Conservation (phyloP, 2,329 filamentous ascomycete genomes). For the Colletotrichum cordylinicola region DNA sequence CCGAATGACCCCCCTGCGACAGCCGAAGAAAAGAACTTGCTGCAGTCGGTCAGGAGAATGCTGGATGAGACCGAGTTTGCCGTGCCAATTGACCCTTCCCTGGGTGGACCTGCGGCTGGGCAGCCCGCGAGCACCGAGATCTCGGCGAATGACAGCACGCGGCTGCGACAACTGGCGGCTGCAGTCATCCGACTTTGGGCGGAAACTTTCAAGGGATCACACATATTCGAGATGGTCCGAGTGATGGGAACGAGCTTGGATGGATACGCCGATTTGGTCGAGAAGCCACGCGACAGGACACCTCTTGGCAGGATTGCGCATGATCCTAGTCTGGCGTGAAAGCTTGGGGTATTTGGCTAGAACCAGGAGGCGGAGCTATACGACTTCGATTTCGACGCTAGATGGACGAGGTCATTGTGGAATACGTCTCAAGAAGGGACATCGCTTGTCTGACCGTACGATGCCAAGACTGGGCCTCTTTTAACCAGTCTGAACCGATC, state of each 20-base stretch:
- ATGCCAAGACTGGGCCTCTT: neutral
- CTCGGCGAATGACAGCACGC: constrained; percentile 52
- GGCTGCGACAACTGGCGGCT: constrained; percentile 60
- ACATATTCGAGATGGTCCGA: constrained; percentile 66
- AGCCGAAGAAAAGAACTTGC: constrained; percentile 57
- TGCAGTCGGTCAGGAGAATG: constrained; percentile 63
- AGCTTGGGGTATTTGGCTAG: neutral
- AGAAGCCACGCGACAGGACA: constrained; percentile 58
- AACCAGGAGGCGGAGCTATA: neutral
- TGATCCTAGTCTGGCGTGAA: constrained; percentile 17
- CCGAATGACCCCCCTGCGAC: constrained; percentile 55
- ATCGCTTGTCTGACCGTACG: neutral
- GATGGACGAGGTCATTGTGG: neutral
- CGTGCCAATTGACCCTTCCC: constrained; percentile 62
- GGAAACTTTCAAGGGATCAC: constrained; percentile 65
- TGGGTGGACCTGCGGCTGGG: constrained; percentile 45
- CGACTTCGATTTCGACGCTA: neutral
- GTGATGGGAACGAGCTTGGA: constrained; percentile 64
- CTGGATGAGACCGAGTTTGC: constrained; percentile 69
- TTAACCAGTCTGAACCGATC: neutral
- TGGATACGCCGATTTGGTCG: constrained; percentile 60
- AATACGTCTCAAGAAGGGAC: neutral
- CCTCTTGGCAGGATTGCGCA: constrained; percentile 41
- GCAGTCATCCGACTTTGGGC: constrained; percentile 67
- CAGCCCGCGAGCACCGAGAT: constrained; percentile 46